These are phyloP conservation scores for Lachancea kluyveri DNA, from an alignment of 805 yeast genomes.

Conservation along the genomic window DNA sequence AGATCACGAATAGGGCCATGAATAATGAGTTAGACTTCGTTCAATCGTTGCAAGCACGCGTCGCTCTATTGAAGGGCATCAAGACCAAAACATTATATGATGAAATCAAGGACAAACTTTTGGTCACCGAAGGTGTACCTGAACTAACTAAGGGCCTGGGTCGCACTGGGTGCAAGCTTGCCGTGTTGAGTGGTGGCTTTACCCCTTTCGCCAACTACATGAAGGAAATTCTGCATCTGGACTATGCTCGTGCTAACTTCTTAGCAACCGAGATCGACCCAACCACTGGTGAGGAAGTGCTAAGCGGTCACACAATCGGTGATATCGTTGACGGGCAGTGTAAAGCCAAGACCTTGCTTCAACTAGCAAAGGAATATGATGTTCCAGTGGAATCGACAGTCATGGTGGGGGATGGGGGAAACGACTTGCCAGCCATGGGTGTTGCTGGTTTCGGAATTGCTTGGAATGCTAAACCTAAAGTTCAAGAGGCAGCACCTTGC, in stretches of 20 bases:
- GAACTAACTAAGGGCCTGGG: constrained; percentile 63
- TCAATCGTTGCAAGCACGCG: constrained; percentile 72
- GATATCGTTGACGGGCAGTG: constrained; percentile 78
- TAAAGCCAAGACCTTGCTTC: constrained; percentile 67
- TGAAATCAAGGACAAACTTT: constrained; percentile 60
- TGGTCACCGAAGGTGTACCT: constrained; percentile 79
- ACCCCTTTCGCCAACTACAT: constrained; percentile 79
- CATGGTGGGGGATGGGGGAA: constrained; percentile 97
- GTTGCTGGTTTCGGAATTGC: constrained; percentile 92
- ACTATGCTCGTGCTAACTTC: constrained; percentile 84
- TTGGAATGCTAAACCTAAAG: constrained; percentile 95
- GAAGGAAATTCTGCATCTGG: constrained; percentile 59
- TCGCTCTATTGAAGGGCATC: constrained; percentile 74
- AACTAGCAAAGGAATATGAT: constrained; percentile 50
- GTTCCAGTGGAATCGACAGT: constrained; percentile 50
- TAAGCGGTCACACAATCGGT: constrained; percentile 77
- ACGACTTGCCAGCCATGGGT: constrained; percentile 88
- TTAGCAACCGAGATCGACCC: constrained; percentile 42
- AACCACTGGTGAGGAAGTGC: constrained; percentile 35
- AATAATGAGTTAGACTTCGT: constrained; percentile 92
- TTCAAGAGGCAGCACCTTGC: constrained; percentile 77
- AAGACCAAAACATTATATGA: constrained; percentile 69
- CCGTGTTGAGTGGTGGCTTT: constrained; percentile 94
- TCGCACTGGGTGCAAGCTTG: constrained; percentile 58
- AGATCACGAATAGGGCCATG: constrained; percentile 91